These are phyloP conservation scores for Colletotrichum trifolii DNA, from an alignment of 2,329 filamentous ascomycete species.

Conservation along the genomic window DNA sequence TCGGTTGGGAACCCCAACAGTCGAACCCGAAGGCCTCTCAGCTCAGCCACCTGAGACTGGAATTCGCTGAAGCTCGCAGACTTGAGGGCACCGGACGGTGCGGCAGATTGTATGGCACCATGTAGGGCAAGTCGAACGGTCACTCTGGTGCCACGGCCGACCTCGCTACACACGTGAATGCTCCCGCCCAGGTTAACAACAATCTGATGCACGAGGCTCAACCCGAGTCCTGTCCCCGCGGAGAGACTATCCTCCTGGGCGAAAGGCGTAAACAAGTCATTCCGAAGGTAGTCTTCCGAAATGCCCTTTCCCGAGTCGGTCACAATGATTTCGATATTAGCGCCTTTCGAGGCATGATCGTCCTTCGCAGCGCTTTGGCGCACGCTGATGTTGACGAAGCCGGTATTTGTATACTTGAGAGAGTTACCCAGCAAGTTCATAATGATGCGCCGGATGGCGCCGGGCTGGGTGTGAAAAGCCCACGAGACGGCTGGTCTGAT, in stretches of 20 bases:
- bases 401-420: slow-evolving; percentile 66
- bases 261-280: slow-evolving; percentile 72
- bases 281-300: slow-evolving; percentile 68
- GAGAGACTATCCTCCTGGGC: slow-evolving; percentile 70
- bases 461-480: slow-evolving; percentile 65
- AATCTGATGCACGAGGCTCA: slow-evolving; percentile 72
- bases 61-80: slow-evolving; percentile 43
- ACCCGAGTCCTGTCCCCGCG: slow-evolving; percentile 71
- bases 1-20: slow-evolving; percentile 38
- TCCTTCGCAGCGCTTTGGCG: slow-evolving; percentile 31
- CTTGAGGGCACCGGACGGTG: background rate
- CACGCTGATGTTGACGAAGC: slow-evolving; percentile 46
- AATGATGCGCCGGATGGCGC: slow-evolving; percentile 62
- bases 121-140: slow-evolving; percentile 46
- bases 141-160: slow-evolving; percentile 51
- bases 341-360: slow-evolving; percentile 11
- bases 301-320: slow-evolving; percentile 76
- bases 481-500: slow-evolving; percentile 60
- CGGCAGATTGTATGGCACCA: background rate
- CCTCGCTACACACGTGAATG: slow-evolving; percentile 64
- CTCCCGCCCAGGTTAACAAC: slow-evolving; percentile 67
- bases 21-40: slow-evolving; percentile 46
- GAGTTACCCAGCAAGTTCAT: slow-evolving; percentile 74
- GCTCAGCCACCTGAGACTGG: slow-evolving; percentile 40
- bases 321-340: slow-evolving; percentile 56